Evolutionary conservation across 495 filamentous ascomycete genomes (phyloP).

Genomic region (Penicillium tannophilum): DNA sequence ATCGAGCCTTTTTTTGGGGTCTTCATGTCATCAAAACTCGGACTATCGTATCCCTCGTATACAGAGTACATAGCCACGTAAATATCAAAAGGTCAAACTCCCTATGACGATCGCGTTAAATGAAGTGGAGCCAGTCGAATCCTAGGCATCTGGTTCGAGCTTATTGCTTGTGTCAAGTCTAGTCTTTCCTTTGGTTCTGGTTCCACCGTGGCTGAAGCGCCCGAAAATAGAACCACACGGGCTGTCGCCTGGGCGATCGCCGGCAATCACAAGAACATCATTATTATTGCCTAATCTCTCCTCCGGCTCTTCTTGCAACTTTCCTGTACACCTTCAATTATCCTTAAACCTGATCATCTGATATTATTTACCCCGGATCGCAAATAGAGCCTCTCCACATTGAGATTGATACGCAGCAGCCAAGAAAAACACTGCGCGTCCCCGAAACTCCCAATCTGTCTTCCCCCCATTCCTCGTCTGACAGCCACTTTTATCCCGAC

Average conservation of each 20-base stretch:
- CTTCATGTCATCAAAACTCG: background rate
- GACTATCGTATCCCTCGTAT: background rate
- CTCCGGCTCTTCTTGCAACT: background rate
- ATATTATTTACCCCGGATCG: background rate
- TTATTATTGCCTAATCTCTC: background rate
- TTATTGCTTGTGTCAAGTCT: background rate
- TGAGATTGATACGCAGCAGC: conserved; percentile 8
- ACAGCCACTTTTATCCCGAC: conserved; percentile 8
- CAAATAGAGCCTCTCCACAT: background rate
- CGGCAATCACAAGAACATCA: conserved; percentile 11
- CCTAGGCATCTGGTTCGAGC: background rate
- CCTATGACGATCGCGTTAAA: background rate
- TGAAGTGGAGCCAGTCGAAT: background rate
- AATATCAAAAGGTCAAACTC: too few species aligned
- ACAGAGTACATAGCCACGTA: background rate
- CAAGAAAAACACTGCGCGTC: conserved; percentile 20
- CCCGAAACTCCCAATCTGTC: conserved; percentile 5
- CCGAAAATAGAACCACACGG: conserved; percentile 33
- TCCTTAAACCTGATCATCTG: background rate
- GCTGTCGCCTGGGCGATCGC: conserved; percentile 35
- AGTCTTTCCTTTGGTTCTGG: background rate
- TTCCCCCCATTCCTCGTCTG: conserved; percentile 3
- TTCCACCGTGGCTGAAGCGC: conserved; percentile 28
- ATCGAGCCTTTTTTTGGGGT: too few species aligned
- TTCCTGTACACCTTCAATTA: conserved; percentile 4